Evolutionary conservation across 768 basidiomycete genomes (phyloP).

Genomic region (Psilocybe sp.): DNA sequence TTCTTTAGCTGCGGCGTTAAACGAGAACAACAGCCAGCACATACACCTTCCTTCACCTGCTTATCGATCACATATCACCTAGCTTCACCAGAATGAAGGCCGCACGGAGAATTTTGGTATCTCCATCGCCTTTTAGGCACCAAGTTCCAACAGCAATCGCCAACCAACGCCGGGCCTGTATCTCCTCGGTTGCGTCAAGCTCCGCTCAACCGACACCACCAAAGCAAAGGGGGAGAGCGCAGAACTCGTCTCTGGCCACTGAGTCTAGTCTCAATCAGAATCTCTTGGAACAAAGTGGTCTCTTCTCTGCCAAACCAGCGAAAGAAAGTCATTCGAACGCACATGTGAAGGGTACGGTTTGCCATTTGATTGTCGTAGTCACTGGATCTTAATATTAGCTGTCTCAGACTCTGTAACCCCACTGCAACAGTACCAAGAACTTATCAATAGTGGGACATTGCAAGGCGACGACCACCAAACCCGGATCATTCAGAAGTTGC

Average conservation of each 20-base stretch:
- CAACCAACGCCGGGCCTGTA: conserved; percentile 10
- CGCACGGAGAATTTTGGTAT: conserved; percentile 23
- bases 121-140: conserved; percentile 13
- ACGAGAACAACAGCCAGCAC: conserved; percentile 1
- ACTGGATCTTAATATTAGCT: conserved; percentile 2
- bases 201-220: conserved; percentile 7
- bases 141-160: conserved; percentile 11
- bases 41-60: neutral
- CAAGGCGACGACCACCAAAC: conserved; percentile 82
- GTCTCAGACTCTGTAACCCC: conserved; percentile 35
- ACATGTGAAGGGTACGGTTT: conserved; percentile 15
- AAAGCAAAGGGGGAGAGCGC: conserved; percentile 21
- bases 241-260: conserved; percentile 34
- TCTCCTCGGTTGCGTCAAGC: conserved; percentile 17
- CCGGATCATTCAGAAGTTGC: conserved; percentile 77
- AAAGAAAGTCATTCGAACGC: conserved; percentile 12
- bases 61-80: neutral
- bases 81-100: conserved; percentile 25
- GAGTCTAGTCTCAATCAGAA: conserved; percentile 22
- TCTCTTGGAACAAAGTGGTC: conserved; percentile 19
- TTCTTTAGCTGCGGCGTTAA: conserved; percentile 23
- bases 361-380: conserved; percentile 2
- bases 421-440: conserved; percentile 41
- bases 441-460: conserved; percentile 48
- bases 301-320: conserved; percentile 15